A percentile compares a stretch with the other conserved stretches of the same genome.
Conservation (phyloP, 2,329 filamentous ascomycete species). For the Alternaria novae-zelandiae region DNA sequence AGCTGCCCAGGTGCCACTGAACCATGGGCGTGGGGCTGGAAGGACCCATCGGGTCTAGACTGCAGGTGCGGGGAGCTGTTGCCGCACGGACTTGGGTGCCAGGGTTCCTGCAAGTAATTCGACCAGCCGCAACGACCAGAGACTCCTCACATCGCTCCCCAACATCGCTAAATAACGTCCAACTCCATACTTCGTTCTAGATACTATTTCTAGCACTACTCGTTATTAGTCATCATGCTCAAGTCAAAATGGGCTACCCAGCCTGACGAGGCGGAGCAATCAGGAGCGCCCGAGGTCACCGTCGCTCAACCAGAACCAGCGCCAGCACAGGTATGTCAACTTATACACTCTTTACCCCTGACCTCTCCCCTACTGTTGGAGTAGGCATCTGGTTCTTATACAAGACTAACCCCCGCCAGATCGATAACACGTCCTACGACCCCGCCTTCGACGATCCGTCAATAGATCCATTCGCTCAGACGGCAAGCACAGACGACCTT, state of each 20-base stretch:
- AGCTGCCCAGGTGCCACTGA: not conserved
- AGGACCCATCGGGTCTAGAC: not conserved
- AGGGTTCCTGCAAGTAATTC: constrained; percentile 12
- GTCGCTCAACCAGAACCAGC: constrained; percentile 9
- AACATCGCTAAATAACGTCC: not conserved
- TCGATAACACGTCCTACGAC: constrained; percentile 32
- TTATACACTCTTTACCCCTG: not conserved
- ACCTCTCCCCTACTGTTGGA: not conserved
- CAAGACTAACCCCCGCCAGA: constrained; percentile 13
- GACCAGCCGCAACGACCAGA: not conserved
- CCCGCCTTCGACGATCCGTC: constrained; percentile 37
- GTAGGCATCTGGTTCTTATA: too few species aligned
- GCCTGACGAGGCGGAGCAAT: constrained; percentile 12
- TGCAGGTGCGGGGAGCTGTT: constrained; percentile 12
- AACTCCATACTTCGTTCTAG: constrained; percentile 1
- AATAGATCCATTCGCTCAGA: constrained; percentile 56
- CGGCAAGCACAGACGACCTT: constrained; percentile 58
- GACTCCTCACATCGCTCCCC: not conserved
- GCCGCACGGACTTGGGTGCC: constrained; percentile 2
- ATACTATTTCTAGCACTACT: not conserved
- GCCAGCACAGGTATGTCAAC: constrained; percentile 11
- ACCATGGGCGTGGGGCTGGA: not conserved
- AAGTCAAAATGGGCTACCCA: constrained; percentile 43
- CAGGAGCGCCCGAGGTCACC: constrained; percentile 1
- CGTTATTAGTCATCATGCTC: constrained; percentile 29